Evolutionary conservation across 108 stramenopile species (phyloP), one percentile per base, ranked within the genome.

Genomic region (Pseudonitzschia pungens): DNA sequence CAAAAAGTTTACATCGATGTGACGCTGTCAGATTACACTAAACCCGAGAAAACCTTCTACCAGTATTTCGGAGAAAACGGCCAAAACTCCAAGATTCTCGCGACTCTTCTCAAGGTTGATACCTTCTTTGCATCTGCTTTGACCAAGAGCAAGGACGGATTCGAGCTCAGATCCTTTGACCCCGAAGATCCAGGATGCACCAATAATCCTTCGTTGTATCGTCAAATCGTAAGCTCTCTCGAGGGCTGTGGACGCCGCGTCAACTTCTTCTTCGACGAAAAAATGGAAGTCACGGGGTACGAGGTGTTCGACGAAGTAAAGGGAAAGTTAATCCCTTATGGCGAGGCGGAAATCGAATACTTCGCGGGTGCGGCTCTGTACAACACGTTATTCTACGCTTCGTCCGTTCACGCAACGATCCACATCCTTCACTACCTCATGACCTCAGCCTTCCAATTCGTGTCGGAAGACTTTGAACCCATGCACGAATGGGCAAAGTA

Each of bases 121-220:
- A 18, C 67, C n/a, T 68, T 68, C 48, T 52, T 68, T 68, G 67
- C 67, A 22, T 50, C 67, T 27, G 67, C 67, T 27, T 69, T 69
- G 68, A 69, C 53, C 51, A 53, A 69, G 5, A 69, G 15, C 21
- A 20, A 33, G 4, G 18, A 8, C 26, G 68, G 68, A 45, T 69
- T 69, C 21, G 68, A 69, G 28, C 68, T 69, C 33, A 28, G 28
- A 28, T 12, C 68, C 11, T 69, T 53, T 28, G 68, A 69, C 31
- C 20, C 26, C 20, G 29, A 31, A 69, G 48, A 69, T 69, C 68
- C 68, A 6, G 53, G 40, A n/a, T 33, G 33, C 27, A 31, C 50
- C 45, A 48, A 69, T 53, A 52, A 31, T 14, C 51, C 53, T n/a
- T 20, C 68, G 3, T 26, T 69, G 18, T 69, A 31, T 29, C 50